Evolutionary conservation across 805 yeast species (phyloP), one percentile per base, ranked within the genome.

Genomic region (Myxozyma geophila): DNA sequence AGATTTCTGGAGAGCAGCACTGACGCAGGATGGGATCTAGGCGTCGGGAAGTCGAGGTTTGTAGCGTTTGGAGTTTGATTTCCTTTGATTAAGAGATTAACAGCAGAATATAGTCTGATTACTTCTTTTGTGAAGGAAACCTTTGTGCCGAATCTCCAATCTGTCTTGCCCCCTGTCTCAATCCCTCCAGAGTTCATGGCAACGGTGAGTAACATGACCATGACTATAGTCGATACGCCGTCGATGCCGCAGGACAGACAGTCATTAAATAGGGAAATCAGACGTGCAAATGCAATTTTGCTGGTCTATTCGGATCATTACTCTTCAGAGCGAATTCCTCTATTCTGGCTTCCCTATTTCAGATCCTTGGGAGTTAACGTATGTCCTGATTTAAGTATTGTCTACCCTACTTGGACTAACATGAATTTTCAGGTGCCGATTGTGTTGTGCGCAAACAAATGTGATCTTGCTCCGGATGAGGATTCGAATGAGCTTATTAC

Each of bases 321-420:
- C 73, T 91, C 98, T 0, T 95, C 92, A 73, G 98, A 95, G 74
- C 81, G 98, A 53, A 85, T 95, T 4, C 86, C 97, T 1, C 79
- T 93, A 28, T 92, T 92, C 74, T 95, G 99, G 99, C 87, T 95
- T 83, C 95, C 96, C 57, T 83, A 88, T 80, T 88, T 95, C 71
- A 81, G 99, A 66, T 90, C 96, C 0, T 81, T 91, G 82, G 99
- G 99, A 2, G 91, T 93, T 62, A 95, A 95, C 72, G 75, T 69
- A 49, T 13, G 67, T 19, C 28, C 28, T 28, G 28, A 28, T 28
- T 28, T 5, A 5, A 28, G 28, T 28, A 28, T 28, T 28, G 5
- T 5, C 28, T 28, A 5, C 5, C 28, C 28, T 3, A 28, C 28
- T 28, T 28, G 28, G 28, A 28, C 28, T 39, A 13, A n/a, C 10